Evolutionary conservation across 441 rosid species (phyloP), one percentile per base, ranked within the genome.

Genomic region (Adansonia rubrostipa): DNA sequence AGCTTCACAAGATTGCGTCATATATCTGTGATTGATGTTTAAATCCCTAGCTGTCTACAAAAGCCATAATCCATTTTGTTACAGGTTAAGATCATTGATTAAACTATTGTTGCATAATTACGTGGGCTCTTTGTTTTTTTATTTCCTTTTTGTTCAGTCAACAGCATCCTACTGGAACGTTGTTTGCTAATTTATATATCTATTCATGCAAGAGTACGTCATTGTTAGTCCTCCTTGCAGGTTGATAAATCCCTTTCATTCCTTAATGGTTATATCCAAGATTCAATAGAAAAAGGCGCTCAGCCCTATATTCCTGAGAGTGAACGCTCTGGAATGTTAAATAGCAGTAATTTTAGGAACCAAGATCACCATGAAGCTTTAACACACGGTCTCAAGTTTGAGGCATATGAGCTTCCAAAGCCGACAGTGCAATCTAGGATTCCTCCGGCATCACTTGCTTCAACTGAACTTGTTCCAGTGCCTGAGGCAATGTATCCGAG

Each of bases 371-470:
- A 85, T 47, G 98, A 90, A 80, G 83, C 76, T 71, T 81, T 92
- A 73, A 73, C 88, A 67, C 98, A 97, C 56, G 84, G 93, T 85
- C 98, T 97, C 70, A 88, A 91, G 85, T 97, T 97, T 28, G 98
- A 94, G 86, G 99, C 99, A 56, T 93, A 97, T 75, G 98, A 97
- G 86, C 91, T 90, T 83, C 98, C 98, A 51, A 92, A 89, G 85
- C 90, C 90, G 1, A 64, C 84, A 9, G 83, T 82, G 20, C 88
- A 92, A 74, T 80, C 91, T 60, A 84, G 68, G 74, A 79, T 81
- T 65, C 83, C 91, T 73, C 86, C 88, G 48, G 83, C 77, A 80
- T 84, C 89, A 8, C 82, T 82, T 69, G 79, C 86, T 71, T 83
- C 94, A 24, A 80, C 89, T 3, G 96, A 90, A 82, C 93, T 96